phyloP scores from a whole-genome alignment of 148 eudicot genomes.

The Agrostemma githago region DNA sequence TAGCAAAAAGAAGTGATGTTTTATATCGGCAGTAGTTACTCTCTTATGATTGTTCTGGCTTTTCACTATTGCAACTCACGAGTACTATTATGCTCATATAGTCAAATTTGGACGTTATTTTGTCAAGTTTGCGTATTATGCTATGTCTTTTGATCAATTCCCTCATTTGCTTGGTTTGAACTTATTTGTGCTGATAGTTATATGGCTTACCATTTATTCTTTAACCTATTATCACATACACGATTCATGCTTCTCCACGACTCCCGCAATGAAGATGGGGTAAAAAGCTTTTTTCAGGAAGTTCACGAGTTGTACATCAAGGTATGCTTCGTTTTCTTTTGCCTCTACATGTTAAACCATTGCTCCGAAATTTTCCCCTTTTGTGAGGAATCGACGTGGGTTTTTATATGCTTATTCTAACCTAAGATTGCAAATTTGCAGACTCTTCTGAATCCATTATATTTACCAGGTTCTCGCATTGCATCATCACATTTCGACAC shows the following conservation, averaged over 20 bases:
- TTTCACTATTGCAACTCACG: not conserved
- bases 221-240: conserved; percentile 68
- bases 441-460: conserved; percentile 89
- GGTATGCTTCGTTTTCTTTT: conserved; percentile 39
- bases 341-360: conserved; percentile 3
- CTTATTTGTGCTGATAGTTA: not conserved
- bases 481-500: conserved; percentile 94
- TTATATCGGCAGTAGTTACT: not conserved
- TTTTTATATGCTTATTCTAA: not conserved
- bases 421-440: conserved; percentile 31
- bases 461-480: conserved; percentile 85
- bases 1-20: not conserved
- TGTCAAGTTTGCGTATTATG: not conserved
- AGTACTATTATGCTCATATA: not conserved
- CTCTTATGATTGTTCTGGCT: not conserved
- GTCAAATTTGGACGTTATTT: not conserved
- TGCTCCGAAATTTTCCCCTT: not conserved
- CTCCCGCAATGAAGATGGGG: conserved; percentile 94
- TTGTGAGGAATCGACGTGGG: not conserved
- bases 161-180: not conserved
- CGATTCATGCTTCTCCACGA: conserved; percentile 94
- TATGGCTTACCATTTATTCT: conserved; percentile 21
- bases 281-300: conserved; percentile 96
- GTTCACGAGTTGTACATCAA: conserved; percentile 95
- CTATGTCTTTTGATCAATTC: not conserved